phyloP scores from a whole-genome alignment of 2,329 filamentous ascomycete species.

The Colletotrichum sp. region DNA sequence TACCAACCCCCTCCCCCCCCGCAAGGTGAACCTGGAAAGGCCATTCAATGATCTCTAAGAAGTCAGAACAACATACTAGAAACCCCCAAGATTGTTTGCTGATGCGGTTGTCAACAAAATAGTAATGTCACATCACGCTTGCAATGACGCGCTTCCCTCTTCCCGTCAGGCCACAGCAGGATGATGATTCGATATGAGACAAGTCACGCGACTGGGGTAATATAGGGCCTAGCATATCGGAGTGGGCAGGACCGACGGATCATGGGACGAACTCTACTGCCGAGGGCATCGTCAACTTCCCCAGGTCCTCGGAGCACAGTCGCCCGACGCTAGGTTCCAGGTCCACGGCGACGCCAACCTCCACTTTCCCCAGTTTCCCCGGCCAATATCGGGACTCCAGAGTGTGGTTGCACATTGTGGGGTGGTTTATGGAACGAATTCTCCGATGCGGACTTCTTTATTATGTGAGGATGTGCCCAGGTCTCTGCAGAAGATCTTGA shows the following conservation, averaged over 20 bases:
- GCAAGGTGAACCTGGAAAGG: not conserved
- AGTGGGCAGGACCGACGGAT: not conserved
- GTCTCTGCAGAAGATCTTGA: not conserved
- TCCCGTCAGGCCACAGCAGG: not conserved
- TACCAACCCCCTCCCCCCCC: no score
- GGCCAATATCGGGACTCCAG: not conserved
- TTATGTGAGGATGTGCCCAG: not conserved
- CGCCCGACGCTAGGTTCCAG: not conserved
- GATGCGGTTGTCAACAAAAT: not conserved
- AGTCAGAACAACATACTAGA: not conserved
- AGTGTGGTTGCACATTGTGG: not conserved
- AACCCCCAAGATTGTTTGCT: not conserved
- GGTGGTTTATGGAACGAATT: not conserved
- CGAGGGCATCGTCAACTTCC: not conserved
- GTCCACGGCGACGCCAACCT: not conserved
- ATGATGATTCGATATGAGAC: not conserved
- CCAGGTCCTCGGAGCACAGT: not conserved
- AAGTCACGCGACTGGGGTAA: not conserved
- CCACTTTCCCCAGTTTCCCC: conserved; percentile 3
- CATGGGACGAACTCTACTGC: not conserved
- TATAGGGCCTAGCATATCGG: not conserved
- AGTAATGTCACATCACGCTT: not conserved
- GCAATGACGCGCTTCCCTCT: not conserved
- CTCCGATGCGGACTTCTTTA: not conserved
- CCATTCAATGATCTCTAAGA: not conserved